Evolutionary conservation across 768 basidiomycete genomes (phyloP).

Genomic region (Lentinula lateritia): DNA sequence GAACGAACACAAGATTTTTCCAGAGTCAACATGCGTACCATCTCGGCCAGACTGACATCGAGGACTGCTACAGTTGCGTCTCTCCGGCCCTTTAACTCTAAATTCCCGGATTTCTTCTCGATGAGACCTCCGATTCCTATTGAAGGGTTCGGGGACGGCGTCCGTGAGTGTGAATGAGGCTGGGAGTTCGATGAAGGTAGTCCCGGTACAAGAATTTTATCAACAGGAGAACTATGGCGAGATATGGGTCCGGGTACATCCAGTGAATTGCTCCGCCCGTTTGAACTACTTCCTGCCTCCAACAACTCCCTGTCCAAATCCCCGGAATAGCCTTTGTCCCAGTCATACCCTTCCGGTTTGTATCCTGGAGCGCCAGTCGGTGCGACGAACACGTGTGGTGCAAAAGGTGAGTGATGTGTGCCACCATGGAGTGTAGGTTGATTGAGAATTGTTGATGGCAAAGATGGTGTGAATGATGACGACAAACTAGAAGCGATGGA

Average conservation of each 20-base stretch:
- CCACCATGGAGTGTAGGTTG: constrained; percentile 8
- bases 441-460: constrained; percentile 8
- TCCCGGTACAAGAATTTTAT: not conserved
- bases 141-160: not conserved
- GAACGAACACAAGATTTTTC: not conserved
- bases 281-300: not conserved
- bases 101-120: constrained; percentile 43
- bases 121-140: constrained; percentile 37
- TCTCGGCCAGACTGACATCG: constrained; percentile 45
- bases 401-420: constrained; percentile 31
- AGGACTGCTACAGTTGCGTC: constrained; percentile 51
- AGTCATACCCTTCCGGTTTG: constrained; percentile 51
- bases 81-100: constrained; percentile 51
- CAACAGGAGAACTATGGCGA: not conserved
- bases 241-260: not conserved
- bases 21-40: constrained; percentile 36
- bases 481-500: not conserved
- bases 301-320: constrained; percentile 35
- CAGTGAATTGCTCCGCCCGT: not conserved
- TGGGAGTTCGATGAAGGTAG: not conserved
- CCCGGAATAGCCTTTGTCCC: constrained; percentile 65
- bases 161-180: constrained; percentile 5
- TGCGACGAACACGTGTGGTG: constrained; percentile 32
- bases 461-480: not conserved
- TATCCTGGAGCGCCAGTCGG: constrained; percentile 76